Evolutionary conservation across 352 stramenopile species (phyloP).

Genomic region (Pythium aristosporum): DNA sequence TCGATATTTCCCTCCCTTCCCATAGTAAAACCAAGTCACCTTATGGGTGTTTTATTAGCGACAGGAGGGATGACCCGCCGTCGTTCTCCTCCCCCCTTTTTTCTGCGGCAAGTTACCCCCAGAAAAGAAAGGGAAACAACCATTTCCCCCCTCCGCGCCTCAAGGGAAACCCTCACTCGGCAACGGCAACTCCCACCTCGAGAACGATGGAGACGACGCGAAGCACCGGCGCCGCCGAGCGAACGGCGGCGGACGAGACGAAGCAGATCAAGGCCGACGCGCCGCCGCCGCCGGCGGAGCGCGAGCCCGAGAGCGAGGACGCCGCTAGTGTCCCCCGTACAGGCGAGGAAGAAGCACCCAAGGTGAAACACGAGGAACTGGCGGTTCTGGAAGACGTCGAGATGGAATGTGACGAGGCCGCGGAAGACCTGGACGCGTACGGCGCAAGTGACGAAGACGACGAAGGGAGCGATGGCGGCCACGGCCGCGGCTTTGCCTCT

Average conservation of each 20-base stretch:
- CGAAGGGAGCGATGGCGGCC: neutral
- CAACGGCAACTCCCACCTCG: neutral
- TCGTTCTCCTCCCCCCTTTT: conserved; percentile 23
- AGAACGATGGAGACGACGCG: neutral
- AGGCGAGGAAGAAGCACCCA: neutral
- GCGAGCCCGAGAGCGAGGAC: conserved; percentile 21
- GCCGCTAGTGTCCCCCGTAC: neutral
- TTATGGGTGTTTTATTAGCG: conserved; percentile 10
- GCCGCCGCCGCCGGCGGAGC: neutral
- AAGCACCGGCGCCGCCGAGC: neutral
- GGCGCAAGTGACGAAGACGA: conserved; percentile 5
- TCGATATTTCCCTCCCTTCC: conserved; percentile 24
- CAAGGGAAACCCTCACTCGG: conserved; percentile 11
- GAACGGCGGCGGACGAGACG: neutral
- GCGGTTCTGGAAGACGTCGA: conserved; percentile 11
- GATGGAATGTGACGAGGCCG: conserved; percentile 26
- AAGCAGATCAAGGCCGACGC: neutral
- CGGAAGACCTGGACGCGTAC: conserved; percentile 3
- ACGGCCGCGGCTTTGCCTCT: neutral
- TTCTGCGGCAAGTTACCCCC: conserved; percentile 32
- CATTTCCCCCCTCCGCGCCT: conserved; percentile 9
- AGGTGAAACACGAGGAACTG: neutral
- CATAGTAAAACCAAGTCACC: conserved; percentile 27
- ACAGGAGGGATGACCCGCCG: conserved; percentile 2
- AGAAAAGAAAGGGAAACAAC: conserved; percentile 30